Evolutionary conservation across 1,139 yeast species (phyloP).

Genomic region (Hanseniaspora gamundiae): DNA sequence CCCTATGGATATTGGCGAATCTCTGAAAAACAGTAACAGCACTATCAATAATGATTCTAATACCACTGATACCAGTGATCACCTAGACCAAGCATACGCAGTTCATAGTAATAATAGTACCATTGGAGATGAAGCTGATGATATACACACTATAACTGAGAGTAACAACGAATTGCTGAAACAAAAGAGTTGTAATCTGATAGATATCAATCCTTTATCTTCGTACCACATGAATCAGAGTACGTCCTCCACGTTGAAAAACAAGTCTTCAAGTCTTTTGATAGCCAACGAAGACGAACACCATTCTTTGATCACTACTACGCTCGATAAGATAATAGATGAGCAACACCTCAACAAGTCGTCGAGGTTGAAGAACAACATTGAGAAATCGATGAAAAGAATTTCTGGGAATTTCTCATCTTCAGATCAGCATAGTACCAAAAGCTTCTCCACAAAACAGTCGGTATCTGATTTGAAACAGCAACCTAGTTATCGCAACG

Average conservation of each 20-base stretch:
- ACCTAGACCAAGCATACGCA: too few relatives aligned
- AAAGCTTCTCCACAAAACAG: background rate
- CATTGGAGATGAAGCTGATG: background rate
- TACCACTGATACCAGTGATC: too few relatives aligned
- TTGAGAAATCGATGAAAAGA: background rate
- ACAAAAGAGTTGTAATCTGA: background rate
- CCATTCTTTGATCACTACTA: too few relatives aligned
- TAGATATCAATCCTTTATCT: background rate
- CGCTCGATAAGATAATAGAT: background rate
- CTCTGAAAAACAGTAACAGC: too few relatives aligned
- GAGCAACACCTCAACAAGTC: background rate
- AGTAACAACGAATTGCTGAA: background rate
- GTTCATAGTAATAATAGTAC: background rate
- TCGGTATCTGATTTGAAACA: background rate
- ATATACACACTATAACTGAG: background rate
- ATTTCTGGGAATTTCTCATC: background rate
- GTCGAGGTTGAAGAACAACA: background rate
- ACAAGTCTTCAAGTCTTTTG: background rate
- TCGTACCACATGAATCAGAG: background rate
- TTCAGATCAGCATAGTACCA: background rate
- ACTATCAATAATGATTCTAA: too few relatives aligned
- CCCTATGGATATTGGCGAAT: conserved; percentile 3
- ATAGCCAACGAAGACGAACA: background rate
- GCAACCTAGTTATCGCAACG: background rate
- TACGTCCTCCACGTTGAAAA: background rate